Conservation (phyloP, 2,329 filamentous ascomycete genomes). For the Geosmithia morbida region DNA sequence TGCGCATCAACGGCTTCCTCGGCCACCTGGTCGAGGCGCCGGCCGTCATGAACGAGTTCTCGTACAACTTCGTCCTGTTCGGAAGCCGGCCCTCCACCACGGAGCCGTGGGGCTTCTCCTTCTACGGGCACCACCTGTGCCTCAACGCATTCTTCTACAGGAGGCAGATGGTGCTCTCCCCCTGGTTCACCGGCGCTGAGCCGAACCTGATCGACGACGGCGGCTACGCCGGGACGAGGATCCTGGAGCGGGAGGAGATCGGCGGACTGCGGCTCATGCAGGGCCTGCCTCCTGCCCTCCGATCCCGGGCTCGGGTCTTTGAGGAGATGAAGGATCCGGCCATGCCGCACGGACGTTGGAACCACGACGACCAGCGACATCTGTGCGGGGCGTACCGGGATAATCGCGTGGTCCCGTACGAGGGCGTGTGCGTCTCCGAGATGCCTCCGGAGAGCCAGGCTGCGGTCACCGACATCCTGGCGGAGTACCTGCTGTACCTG, state of each 20-base stretch:
- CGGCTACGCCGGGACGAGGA: slow-evolving; percentile 45
- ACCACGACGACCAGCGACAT: slow-evolving; percentile 67
- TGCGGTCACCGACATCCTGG: slow-evolving; percentile 41
- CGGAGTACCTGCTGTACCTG: slow-evolving; percentile 55
- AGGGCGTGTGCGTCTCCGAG: slow-evolving; percentile 44
- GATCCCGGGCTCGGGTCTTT: slow-evolving; percentile 40
- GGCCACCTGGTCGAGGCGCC: slow-evolving; percentile 50
- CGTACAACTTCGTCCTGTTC: slow-evolving; percentile 64
- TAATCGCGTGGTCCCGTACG: slow-evolving; percentile 61
- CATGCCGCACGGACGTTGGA: slow-evolving; percentile 60
- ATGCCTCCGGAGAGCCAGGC: slow-evolving; percentile 33
- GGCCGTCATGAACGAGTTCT: slow-evolving; percentile 56
- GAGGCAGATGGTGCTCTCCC: slow-evolving; percentile 52
- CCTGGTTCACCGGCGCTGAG: slow-evolving; percentile 70
- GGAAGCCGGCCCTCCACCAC: slow-evolving; percentile 38
- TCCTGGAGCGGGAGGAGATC: slow-evolving; percentile 49
- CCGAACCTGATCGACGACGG: slow-evolving; percentile 60
- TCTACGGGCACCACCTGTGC: slow-evolving; percentile 71
- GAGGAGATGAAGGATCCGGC: slow-evolving; percentile 44
- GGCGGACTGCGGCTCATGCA: slow-evolving; percentile 60
- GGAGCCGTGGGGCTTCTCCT: slow-evolving; percentile 54
- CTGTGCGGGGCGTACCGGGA: slow-evolving; percentile 66
- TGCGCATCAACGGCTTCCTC: slow-evolving; percentile 64
- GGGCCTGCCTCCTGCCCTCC: slow-evolving; percentile 29
- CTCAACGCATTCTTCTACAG: slow-evolving; percentile 55